Evolutionary conservation across 176 grass and related monocot genomes (phyloP), one percentile per base, ranked within the genome.

Genomic region (Bonia amplexicaulis): DNA sequence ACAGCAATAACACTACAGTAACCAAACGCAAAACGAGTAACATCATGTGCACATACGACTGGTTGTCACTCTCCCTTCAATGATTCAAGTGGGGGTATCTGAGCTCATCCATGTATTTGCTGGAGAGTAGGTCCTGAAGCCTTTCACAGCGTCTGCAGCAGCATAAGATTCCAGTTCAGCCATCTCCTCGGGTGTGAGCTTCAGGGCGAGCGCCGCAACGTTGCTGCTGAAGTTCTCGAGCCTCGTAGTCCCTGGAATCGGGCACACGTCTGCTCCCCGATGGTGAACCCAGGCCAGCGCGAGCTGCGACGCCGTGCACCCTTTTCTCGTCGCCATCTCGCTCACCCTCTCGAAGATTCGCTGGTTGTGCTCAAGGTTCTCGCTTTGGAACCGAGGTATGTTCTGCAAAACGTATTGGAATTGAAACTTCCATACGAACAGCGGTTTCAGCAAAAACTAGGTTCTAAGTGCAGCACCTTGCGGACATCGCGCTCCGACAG

Each of bases 221-320:
- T 90, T 93, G 26, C 77, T 47, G 6, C 78, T 67, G 2, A 93
- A 90, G 14, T 93, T 90, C 27, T 78, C 81, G 0, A 90, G 61
- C 76, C 85, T 93, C 42, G 91, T 93, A 51, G 91, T 93, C 2
- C 88, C 91, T 6, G 88, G 88, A 35, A 87, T 92, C 39, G 87
- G 91, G 70, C 74, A 86, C 14, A 87, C 83, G 52, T 92, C 84
- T 40, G 5, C 84, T 41, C 87, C 90, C 41, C 87, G 83, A 35
- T 92, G 87, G 29, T 89, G 91, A 74, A 92, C 87, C 91, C 91
- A 93, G 1, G 91, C 91, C 59, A 90, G 22, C 12, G 91, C 88
- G 48, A 93, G 91, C 10, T 93, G 91, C 64, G 91, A 84, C 26
- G 88, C 58, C 22, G 91, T 90, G 84, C 88, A 93, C 23, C 88